phyloP scores from a whole-genome alignment of 73 alveolate genomes.

The Breviolum minutum region DNA sequence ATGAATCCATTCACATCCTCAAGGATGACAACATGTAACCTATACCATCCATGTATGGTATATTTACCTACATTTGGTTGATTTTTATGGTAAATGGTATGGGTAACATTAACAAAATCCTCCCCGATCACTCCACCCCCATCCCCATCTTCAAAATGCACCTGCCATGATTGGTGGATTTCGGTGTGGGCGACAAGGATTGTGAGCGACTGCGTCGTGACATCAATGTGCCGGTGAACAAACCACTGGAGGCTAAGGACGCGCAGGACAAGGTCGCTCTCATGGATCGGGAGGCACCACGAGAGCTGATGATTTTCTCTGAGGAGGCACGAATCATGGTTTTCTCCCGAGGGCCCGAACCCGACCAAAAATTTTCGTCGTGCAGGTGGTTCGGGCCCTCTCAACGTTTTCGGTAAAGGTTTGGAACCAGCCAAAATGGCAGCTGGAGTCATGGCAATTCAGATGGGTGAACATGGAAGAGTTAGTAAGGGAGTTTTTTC shows the following conservation, averaged over 20 bases:
- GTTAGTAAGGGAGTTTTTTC: neutral
- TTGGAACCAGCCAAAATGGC: constrained; percentile 13
- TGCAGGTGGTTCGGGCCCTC: neutral
- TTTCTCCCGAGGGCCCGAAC: no score
- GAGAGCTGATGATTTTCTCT: constrained; percentile 36
- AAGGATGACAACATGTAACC: no score
- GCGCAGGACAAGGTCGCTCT: constrained; percentile 6
- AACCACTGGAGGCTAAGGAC: constrained; percentile 83
- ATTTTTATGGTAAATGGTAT: no score
- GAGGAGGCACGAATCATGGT: constrained; percentile 94
- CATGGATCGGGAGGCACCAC: neutral
- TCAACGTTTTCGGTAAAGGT: no score
- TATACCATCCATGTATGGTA: no score
- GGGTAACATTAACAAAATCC: neutral
- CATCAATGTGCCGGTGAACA: constrained; percentile 85
- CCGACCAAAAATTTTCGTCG: no score
- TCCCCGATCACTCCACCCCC: neutral
- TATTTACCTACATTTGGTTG: no score
- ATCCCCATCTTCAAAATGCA: neutral
- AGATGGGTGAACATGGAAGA: neutral
- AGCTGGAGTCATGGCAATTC: neutral
- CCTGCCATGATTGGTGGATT: constrained; percentile 53
- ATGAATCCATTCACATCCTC: no score
- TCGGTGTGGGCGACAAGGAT: constrained; percentile 75
- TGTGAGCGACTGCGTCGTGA: constrained; percentile 67